Evolutionary conservation across 129 eudicot genomes (phyloP).

Genomic region (Pittosporum tobira): DNA sequence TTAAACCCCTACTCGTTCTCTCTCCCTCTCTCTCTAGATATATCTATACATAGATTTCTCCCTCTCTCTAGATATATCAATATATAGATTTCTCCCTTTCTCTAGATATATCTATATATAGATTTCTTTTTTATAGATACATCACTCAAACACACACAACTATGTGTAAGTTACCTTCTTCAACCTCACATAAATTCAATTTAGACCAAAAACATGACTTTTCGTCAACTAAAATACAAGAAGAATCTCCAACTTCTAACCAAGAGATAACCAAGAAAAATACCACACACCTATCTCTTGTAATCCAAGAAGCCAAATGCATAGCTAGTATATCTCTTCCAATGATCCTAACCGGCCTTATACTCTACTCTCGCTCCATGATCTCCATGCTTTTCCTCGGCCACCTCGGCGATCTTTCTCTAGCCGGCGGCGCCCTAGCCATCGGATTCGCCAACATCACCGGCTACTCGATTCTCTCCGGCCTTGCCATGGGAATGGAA

Average conservation of each 20-base stretch:
- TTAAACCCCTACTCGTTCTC: background rate
- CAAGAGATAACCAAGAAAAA: background rate
- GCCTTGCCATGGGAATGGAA: constrained; percentile 58
- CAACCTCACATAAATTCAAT: background rate
- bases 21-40: too few relatives aligned
- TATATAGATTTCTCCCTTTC: too few relatives aligned
- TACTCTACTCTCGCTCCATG: constrained; percentile 51
- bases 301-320: constrained; percentile 26
- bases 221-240: background rate
- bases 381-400: constrained; percentile 57
- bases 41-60: too few relatives aligned
- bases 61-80: too few relatives aligned
- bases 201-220: background rate
- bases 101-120: background rate
- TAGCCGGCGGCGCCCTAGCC: constrained; percentile 53
- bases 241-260: background rate
- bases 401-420: constrained; percentile 34
- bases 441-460: constrained; percentile 51
- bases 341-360: constrained; percentile 37
- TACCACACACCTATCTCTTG: constrained; percentile 22
- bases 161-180: background rate
- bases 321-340: constrained; percentile 40
- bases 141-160: background rate
- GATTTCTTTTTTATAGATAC: too few relatives aligned
- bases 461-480: constrained; percentile 55